Evolutionary conservation across 148 eudicot species (phyloP).

Genomic region (Vaccinium macrocarpon): DNA sequence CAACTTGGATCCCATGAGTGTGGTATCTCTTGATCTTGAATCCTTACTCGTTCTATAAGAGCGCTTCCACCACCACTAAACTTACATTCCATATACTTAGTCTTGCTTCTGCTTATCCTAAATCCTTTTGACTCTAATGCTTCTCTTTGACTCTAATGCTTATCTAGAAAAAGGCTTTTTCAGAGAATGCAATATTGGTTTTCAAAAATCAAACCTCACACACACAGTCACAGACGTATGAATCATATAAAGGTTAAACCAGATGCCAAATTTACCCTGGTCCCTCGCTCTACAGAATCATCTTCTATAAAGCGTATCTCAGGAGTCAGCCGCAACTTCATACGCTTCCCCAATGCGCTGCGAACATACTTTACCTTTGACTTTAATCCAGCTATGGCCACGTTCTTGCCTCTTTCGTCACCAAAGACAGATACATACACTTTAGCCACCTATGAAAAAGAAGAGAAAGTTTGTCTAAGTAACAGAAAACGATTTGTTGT

Average conservation of each 20-base stretch:
- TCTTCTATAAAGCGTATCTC: constrained; percentile 92
- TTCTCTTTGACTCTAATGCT: no score
- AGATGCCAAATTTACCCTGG: constrained; percentile 56
- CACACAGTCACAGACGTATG: not conserved
- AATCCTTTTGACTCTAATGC: no score
- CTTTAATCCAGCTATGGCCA: constrained; percentile 82
- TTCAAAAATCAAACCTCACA: not conserved
- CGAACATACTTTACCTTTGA: constrained; percentile 92
- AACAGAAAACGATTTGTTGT: not conserved
- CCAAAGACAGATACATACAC: constrained; percentile 95
- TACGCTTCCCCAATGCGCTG: constrained; percentile 74
- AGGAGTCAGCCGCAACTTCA: constrained; percentile 90
- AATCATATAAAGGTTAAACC: not conserved
- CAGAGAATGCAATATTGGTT: not conserved
- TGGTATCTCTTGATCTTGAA: no score
- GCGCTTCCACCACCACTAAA: no score
- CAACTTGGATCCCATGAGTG: no score
- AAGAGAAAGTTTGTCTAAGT: constrained; percentile 12
- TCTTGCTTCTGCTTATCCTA: no score
- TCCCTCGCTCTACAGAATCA: constrained; percentile 89
- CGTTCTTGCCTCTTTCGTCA: constrained; percentile 94
- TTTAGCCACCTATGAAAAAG: constrained; percentile 69
- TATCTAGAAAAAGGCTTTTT: not conserved
- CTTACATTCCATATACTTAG: no score
- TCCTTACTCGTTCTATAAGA: no score